Evolutionary conservation across 805 yeast species (phyloP).

Genomic region (Grigorovia transvaalensis): DNA sequence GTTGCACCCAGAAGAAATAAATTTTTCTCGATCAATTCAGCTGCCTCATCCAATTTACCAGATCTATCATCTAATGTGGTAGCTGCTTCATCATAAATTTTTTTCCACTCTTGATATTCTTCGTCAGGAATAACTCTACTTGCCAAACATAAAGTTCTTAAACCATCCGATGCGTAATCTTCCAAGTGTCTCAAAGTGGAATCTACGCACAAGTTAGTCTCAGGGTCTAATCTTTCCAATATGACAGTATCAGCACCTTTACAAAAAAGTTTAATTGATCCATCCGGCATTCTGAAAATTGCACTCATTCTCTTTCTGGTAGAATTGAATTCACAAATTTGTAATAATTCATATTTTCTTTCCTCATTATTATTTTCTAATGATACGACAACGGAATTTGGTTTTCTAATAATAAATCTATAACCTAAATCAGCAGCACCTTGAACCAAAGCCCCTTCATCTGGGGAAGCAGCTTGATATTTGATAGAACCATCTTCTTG

Average conservation of each 20-base stretch:
- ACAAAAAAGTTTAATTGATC: conserved; percentile 74
- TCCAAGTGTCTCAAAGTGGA: conserved; percentile 81
- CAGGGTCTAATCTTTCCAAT: conserved; percentile 63
- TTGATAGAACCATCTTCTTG: conserved; percentile 56
- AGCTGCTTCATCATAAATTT: conserved; percentile 63
- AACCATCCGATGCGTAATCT: conserved; percentile 93
- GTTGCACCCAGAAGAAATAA: conserved; percentile 87
- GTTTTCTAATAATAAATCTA: conserved; percentile 74
- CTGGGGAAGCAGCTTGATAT: conserved; percentile 98
- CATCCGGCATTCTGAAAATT: conserved; percentile 88
- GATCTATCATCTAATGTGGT: conserved; percentile 69
- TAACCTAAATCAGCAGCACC: conserved; percentile 91
- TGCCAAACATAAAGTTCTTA: conserved; percentile 90
- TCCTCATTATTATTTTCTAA: conserved; percentile 39
- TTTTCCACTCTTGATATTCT: conserved; percentile 67
- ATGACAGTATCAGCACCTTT: conserved; percentile 98
- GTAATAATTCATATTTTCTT: conserved; percentile 63
- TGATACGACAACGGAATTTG: conserved; percentile 64
- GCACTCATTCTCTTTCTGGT: conserved; percentile 98
- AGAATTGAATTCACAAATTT: conserved; percentile 93
- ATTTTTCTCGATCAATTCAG: conserved; percentile 76
- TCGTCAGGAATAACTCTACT: conserved; percentile 65
- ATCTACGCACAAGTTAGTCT: conserved; percentile 67
- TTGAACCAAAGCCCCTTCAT: conserved; percentile 95
- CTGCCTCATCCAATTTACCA: conserved; percentile 72